Evolutionary conservation across 805 yeast genomes (phyloP).

Genomic region (Candida berthetii): DNA sequence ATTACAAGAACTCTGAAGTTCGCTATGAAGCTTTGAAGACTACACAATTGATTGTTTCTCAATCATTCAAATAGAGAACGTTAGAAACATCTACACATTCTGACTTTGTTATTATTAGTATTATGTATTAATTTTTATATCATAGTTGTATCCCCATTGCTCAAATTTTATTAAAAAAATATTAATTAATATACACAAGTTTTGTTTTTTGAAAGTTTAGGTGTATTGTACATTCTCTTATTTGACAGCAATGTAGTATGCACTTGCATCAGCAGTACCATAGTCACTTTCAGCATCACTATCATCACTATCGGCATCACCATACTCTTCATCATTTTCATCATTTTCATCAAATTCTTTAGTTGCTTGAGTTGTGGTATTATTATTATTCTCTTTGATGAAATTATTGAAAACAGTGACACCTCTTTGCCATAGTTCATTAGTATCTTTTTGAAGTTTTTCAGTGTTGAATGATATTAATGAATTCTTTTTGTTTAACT

Average conservation of each 20-base stretch:
- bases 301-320: constrained; percentile 15
- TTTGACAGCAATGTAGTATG: constrained; percentile 18
- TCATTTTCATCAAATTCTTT: constrained; percentile 15
- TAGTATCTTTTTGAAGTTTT: not conserved
- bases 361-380: too few species aligned
- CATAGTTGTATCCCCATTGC: too few species aligned
- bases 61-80: constrained; percentile 42
- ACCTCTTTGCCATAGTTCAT: not conserved
- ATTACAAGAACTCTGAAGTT: constrained; percentile 75
- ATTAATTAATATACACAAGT: not conserved
- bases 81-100: too few species aligned
- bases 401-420: constrained; percentile 7
- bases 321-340: too few species aligned
- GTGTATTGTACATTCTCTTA: constrained; percentile 1
- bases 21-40: constrained; percentile 94
- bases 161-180: not conserved
- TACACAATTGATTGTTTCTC: constrained; percentile 89
- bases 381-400: constrained; percentile 7
- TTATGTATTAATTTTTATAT: too few species aligned
- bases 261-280: constrained; percentile 20
- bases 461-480: not conserved
- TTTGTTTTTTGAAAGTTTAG: not conserved
- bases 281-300: constrained; percentile 16
- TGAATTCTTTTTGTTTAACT: not conserved
- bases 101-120: too few species aligned